phyloP scores from a whole-genome alignment of 371 early-diverging fungal genomes.

The Lichtheimia corymbifera region DNA sequence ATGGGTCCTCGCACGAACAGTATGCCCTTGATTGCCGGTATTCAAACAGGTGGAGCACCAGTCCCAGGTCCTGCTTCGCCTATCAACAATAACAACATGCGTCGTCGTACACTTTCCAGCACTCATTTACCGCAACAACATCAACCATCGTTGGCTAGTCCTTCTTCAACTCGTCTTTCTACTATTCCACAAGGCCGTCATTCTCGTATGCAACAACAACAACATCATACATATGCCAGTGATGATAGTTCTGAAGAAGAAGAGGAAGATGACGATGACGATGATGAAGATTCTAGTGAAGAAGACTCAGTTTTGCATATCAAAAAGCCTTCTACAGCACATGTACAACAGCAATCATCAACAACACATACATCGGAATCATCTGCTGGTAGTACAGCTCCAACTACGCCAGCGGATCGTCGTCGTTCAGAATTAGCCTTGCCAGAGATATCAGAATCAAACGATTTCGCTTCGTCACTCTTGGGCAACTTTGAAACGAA shows the following conservation, averaged over 20 bases:
- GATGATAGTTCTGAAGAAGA: constrained; percentile 27
- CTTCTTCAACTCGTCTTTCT: constrained; percentile 2
- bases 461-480: constrained; percentile 14
- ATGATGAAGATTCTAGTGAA: constrained; percentile 30
- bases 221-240: constrained; percentile 18
- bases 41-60: constrained; percentile 5
- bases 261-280: constrained; percentile 28
- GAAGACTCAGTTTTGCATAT: constrained; percentile 16
- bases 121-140: neutral
- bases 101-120: neutral
- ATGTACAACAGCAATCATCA: constrained; percentile 4
- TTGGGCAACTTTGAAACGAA: constrained; percentile 9
- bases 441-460: constrained; percentile 15
- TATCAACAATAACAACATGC: constrained; percentile 4
- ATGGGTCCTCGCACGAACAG: constrained; percentile 14
- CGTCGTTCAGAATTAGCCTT: constrained; percentile 4
- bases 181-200: constrained; percentile 3
- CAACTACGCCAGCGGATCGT: neutral
- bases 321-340: neutral
- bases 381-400: neutral
- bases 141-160: neutral
- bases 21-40: constrained; percentile 17
- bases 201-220: neutral
- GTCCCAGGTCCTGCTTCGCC: neutral
- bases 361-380: constrained; percentile 1